Evolutionary conservation across 768 basidiomycete genomes (phyloP), one percentile per base, ranked within the genome.

Genomic region (Boletus rubescentipes): DNA sequence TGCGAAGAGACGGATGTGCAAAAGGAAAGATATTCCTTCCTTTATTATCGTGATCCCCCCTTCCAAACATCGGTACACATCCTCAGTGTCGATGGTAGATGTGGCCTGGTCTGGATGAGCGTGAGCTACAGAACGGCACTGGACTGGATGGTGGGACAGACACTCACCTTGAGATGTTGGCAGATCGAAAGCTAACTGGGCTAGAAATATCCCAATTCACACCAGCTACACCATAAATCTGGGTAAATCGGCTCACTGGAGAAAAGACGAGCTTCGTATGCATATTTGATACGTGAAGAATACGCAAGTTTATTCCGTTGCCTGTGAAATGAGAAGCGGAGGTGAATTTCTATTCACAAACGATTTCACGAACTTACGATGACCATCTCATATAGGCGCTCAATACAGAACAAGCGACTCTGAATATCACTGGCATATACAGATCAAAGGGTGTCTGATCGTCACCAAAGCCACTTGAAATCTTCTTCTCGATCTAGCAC

Each of bases 1-100:
- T 20, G 23, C 10, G 0, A 69, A 51, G 35, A 67, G 39, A 7
- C 43, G 65, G n/a, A 67, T 53, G 16, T 67, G 67, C 32, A 67
- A 52, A 34, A 67, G 23, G 26, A 62, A 51, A 23, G 67, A 69
- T 29, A 61, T 16, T 12, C 18, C 16, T 4, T 43, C 14, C 30
- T 56, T 57, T 36, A 49, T 26, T 4, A 69, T 30, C 7, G n/a
- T 21, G 29, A 62, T 37, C 1, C 53, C 52, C 34, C 18, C 34
- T 15, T 56, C 55, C 15, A 67, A 39, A 31, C 60, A 67, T 11
- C 0, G 1, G 32, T 54, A 57, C 8, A 67, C 52, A 20, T 20
- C 30, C 0, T 32, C 37, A 8, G 49, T 5, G 5, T 62, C 30
- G 9, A 37, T 9, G 5, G 12, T 38, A 14, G 49, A 49, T 6